Evolutionary conservation across 352 stramenopile genomes (phyloP), one percentile per base, ranked within the genome.

Genomic region (Phytophthora aleatoria): DNA sequence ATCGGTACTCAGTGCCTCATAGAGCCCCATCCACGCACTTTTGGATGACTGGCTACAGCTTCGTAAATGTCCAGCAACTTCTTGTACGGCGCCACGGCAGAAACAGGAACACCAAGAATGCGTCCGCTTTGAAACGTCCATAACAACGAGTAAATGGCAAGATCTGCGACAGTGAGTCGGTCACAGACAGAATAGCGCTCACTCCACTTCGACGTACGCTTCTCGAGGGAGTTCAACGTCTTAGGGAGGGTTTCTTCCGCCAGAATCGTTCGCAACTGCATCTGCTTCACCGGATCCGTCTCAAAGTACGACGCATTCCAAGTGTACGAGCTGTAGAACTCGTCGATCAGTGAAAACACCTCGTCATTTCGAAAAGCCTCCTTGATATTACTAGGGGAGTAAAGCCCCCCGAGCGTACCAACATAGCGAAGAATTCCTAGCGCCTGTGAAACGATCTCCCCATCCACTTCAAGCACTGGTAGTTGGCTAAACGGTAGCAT

Each of bases 351-450:
- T 5, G 66, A 64, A 43, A 87, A 68, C 43, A 87, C 65, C 38
- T 85, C 79, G 43, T 90, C 76, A 4, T 82, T 64, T 26, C 64
- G 64, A 1, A 74, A 56, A 5, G 69, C 62, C 11, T 70, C 48
- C 9, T 76, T 38, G 10, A 47, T 39, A 44, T 87, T 48, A 33
- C 49, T 73, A 4, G 56, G 26, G 9, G 79, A 72, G 36, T 89
- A 90, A 1, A 90, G 59, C 0, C 63, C 64, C 4, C 57, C 51
- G 26, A 91, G 65, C 5, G 71, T 87, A 4, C 86, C 86, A 36
- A 68, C 81, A 45, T 90, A 92, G 2, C 81, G 76, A 7, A 92
- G 51, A 43, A 92, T 84, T 13, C 77, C 73, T 20, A 73, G 49
- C 2, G 73, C 74, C 61, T 95, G 81, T 3, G 71, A 73, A 44